Evolutionary conservation across 1,284 basidiomycete species (phyloP).

Genomic region (Rhodotorula sp.): DNA sequence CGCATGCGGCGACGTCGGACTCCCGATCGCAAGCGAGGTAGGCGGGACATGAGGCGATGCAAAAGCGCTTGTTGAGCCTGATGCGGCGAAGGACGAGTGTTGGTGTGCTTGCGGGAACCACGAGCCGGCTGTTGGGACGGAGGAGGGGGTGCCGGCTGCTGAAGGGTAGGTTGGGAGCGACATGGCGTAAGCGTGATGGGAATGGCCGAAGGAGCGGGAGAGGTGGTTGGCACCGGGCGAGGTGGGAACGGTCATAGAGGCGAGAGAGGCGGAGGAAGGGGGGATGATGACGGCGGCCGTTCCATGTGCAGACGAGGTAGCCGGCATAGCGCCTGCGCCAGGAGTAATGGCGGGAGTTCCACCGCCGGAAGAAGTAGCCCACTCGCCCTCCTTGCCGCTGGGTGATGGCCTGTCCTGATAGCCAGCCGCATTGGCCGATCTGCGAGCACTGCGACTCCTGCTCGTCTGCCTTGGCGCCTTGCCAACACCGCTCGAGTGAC

Average conservation of each 20-base stretch:
- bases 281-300: neutral
- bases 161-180: constrained; percentile 12
- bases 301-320: neutral
- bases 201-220: neutral
- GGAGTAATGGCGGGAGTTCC: too few species aligned
- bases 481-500: constrained; percentile 17
- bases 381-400: neutral
- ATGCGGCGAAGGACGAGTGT: neutral
- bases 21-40: neutral
- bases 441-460: constrained; percentile 24
- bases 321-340: too few species aligned
- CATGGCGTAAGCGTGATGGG: constrained; percentile 5
- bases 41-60: neutral
- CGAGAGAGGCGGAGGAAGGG: neutral
- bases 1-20: neutral
- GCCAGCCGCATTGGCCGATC: constrained; percentile 22
- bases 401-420: constrained; percentile 13
- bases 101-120: constrained; percentile 15
- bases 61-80: neutral
- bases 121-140: neutral
- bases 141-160: constrained; percentile 7
- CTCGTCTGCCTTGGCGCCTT: constrained; percentile 33
- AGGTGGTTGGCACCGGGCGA: neutral
- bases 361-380: too few species aligned
- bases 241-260: neutral